Evolutionary conservation across 1,139 yeast species (phyloP).

Genomic region (Chernovozyma sophiae-reginae): DNA sequence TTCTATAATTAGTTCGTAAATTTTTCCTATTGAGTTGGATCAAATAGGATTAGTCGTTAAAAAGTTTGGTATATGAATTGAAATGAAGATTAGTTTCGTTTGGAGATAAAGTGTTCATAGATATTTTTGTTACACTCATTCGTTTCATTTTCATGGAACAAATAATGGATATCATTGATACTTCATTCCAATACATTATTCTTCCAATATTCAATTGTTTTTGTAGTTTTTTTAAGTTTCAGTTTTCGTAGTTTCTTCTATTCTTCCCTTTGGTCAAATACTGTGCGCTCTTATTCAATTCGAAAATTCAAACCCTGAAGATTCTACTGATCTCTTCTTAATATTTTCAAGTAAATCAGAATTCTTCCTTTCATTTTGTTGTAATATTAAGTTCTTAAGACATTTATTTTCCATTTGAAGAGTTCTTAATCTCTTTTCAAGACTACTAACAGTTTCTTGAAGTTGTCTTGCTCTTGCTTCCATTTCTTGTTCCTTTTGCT

Average conservation of each 20-base stretch:
- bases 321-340: constrained; percentile 35
- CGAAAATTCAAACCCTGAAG: constrained; percentile 32
- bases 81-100: no score
- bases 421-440: constrained; percentile 44
- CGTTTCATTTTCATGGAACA: no score
- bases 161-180: no score
- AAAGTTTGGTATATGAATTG: no score
- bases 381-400: constrained; percentile 46
- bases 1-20: constrained; percentile 9
- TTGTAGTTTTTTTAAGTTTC: neutral
- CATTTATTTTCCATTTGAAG: constrained; percentile 81
- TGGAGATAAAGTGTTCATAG: no score
- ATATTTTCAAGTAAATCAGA: constrained; percentile 37
- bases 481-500: constrained; percentile 80
- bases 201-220: no score
- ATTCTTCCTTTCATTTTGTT: constrained; percentile 45
- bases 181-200: no score
- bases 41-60: constrained; percentile 27
- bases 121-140: no score
- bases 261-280: neutral
- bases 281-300: constrained; percentile 15
- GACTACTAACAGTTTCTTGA: constrained; percentile 32
- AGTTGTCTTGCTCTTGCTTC: constrained; percentile 51
- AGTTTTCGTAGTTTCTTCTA: neutral
- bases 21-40: constrained; percentile 31